These are phyloP conservation scores for Lagenaria siceraria DNA, from an alignment of 306 rosid genomes.

Conservation along the genomic window DNA sequence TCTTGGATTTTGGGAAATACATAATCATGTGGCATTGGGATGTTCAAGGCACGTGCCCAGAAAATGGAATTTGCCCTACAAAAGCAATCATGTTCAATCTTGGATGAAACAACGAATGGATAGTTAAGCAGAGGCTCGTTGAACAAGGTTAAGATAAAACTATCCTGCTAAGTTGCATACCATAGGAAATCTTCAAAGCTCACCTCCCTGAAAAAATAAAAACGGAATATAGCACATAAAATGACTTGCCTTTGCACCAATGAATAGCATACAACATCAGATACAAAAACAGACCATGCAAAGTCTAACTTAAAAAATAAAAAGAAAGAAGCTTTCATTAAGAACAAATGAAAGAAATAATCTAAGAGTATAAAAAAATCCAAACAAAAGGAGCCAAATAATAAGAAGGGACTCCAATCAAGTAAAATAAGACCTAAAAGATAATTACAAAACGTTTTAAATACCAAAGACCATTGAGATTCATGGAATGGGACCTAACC, in stretches of 20 bases:
- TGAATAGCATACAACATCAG: not conserved
- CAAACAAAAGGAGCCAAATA: no score
- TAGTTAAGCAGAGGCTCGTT: not conserved
- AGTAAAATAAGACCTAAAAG: not conserved
- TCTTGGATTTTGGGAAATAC: conserved; percentile 67
- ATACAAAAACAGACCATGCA: not conserved
- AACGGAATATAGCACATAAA: not conserved
- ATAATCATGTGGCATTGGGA: conserved; percentile 71
- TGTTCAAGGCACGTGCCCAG: conserved; percentile 89
- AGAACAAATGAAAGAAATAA: not conserved
- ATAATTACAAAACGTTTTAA: not conserved
- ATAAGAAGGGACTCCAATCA: not conserved
- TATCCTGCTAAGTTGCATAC: conserved; percentile 32
- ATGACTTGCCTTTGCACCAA: not conserved
- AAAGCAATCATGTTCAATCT: conserved; percentile 16
- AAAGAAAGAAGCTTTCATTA: not conserved
- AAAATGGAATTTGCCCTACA: conserved; percentile 86
- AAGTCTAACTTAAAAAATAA: not conserved
- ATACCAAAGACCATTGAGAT: not conserved
- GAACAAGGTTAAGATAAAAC: conserved; percentile 1
- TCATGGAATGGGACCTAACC: not conserved
- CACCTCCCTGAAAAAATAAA: conserved; percentile 55
- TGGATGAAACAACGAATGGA: conserved; percentile 10
- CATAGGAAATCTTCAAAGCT: conserved; percentile 94
- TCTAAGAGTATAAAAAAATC: not conserved